phyloP scores from a whole-genome alignment of 1,284 basidiomycete genomes.

The Trametes pubescens region DNA sequence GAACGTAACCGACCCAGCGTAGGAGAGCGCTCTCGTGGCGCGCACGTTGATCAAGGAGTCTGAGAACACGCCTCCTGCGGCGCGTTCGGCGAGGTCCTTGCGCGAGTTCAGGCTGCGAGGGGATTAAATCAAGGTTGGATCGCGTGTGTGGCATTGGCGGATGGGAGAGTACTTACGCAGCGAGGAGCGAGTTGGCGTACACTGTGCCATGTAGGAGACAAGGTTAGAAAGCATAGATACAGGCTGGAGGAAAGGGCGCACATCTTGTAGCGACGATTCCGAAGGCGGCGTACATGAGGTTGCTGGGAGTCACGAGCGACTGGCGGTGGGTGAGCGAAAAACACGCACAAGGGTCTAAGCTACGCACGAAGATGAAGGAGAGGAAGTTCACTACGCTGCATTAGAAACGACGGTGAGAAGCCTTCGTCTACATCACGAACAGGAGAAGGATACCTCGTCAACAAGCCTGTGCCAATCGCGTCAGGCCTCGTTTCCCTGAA shows the following conservation, averaged over 20 bases:
- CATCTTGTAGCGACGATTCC: constrained; percentile 14
- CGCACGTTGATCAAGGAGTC: neutral
- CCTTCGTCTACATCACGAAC: neutral
- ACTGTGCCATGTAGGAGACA: constrained; percentile 2
- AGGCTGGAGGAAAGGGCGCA: neutral
- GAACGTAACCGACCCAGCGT: neutral
- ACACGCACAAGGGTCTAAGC: neutral
- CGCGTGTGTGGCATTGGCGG: neutral
- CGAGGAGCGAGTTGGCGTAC: constrained; percentile 27
- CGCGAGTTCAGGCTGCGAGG: constrained; percentile 17
- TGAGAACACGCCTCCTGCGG: neutral
- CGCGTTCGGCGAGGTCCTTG: constrained; percentile 9
- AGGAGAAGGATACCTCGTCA: constrained; percentile 11
- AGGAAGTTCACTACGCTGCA: neutral
- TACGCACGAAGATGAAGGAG: neutral
- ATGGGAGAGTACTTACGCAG: constrained; percentile 11
- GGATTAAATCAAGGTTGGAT: no score
- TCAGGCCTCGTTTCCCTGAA: neutral
- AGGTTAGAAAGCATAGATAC: neutral
- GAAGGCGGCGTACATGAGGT: neutral
- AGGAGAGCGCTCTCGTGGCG: neutral
- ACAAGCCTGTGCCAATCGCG: constrained; percentile 4
- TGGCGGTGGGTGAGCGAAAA: neutral
- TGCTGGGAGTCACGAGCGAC: neutral
- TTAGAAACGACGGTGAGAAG: neutral